A percentile compares a stretch with the other conserved stretches of the same genome.
Evolutionary conservation across 495 filamentous ascomycete genomes (phyloP).

Genomic region (Corynascus novoguineensis): DNA sequence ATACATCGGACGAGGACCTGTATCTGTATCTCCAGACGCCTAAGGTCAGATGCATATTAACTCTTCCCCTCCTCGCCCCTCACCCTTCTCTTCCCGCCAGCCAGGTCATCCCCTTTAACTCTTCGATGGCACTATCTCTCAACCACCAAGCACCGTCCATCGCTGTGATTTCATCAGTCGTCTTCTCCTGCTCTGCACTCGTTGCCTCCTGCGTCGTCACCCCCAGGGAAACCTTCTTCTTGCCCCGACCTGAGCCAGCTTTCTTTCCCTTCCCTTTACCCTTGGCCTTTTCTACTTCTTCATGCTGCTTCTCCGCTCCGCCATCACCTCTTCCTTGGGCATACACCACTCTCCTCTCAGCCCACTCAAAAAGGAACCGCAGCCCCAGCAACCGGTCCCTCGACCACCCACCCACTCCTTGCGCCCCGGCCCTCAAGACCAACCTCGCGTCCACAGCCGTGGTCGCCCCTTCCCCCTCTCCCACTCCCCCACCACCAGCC

Average conservation of each 20-base stretch:
- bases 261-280: conserved; percentile 3
- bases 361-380: conserved; percentile 75
- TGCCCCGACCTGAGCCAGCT: conserved; percentile 21
- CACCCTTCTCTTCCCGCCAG: conserved; percentile 34
- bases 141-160: conserved; percentile 42
- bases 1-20: too few relatives aligned
- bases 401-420: conserved; percentile 35
- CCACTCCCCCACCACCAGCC: conserved; percentile 19
- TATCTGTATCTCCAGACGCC: neutral
- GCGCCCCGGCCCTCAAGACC: conserved; percentile 58
- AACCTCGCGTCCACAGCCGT: conserved; percentile 77
- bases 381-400: conserved; percentile 71
- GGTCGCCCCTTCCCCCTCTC: conserved; percentile 42
- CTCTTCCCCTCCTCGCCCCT: neutral
- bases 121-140: conserved; percentile 48
- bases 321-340: neutral
- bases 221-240: conserved; percentile 28
- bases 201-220: neutral
- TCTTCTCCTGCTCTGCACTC: conserved; percentile 13
- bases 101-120: conserved; percentile 52
- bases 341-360: conserved; percentile 41
- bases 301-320: neutral
- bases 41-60: neutral
- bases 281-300: neutral
- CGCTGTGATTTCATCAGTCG: conserved; percentile 7